Evolutionary conservation across 768 basidiomycete genomes (phyloP), one percentile per base, ranked within the genome.

Genomic region (Cystobasidium tubakii): DNA sequence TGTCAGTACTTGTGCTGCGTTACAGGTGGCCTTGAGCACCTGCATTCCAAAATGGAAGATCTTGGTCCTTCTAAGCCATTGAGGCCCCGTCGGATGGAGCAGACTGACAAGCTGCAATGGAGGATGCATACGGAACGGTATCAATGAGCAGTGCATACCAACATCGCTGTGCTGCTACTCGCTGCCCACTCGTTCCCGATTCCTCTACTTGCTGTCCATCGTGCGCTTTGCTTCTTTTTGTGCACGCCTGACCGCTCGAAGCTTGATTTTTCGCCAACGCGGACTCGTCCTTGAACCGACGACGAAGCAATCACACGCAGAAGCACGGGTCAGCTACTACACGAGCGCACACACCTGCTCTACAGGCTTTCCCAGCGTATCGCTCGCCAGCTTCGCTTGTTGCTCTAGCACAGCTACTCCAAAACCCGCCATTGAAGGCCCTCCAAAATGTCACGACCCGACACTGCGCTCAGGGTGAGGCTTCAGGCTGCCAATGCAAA

Each of bases 401-500:
- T n/a, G n/a, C 46, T 50, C 46, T 3, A 50, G 46, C 7, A 4
- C 46, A 9, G 46, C 46, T 15, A 3, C 21, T 19, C 46, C 46
- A 50, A 50, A 50, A 39, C 3, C 46, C n/a, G 9, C 21, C 46
- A 12, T 50, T 50, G 46, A 50, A 50, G n/a, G 46, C 12, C 7
- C 46, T 17, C 9, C 23, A 36, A 27, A 44, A 71, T 71, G 69
- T 71, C 69, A 31, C 10, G 69, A 55, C 69, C 69, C 29, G 69
- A 71, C 69, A 71, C 69, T 13, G 69, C 69, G 69, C 69, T 71
- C 31, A 60, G 69, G 69, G 69, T 71, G 69, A 57, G 69, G 9
- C 29, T n/a, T 13, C 42, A 39, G 21, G 42, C 7, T 34, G 63
- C 34, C 39, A 6, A 39, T 50, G 7, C 46, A 21, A 17, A n/a